A percentile compares a stretch with the other conserved stretches of the same genome.
phyloP scores from a whole-genome alignment of 257 asterid species.

The Nicotiana attenuata region DNA sequence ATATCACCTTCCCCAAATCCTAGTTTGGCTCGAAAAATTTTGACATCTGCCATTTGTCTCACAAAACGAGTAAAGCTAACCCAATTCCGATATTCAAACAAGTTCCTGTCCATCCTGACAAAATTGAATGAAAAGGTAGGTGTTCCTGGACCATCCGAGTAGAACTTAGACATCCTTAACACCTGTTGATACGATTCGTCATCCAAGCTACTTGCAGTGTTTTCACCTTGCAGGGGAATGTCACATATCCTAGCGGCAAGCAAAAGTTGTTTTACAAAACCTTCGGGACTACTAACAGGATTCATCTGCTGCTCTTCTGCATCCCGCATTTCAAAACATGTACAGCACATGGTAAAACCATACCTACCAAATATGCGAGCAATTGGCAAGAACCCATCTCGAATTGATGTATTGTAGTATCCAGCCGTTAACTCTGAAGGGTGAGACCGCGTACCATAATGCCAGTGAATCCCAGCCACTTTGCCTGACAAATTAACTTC shows the following conservation, averaged over 20 bases:
- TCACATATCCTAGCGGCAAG: conserved; percentile 44
- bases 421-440: conserved; percentile 67
- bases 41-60: conserved; percentile 48
- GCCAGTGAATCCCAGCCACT: conserved; percentile 61
- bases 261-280: conserved; percentile 51
- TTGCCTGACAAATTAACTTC: conserved; percentile 56
- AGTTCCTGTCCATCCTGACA: conserved; percentile 56
- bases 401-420: conserved; percentile 48
- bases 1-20: conserved; percentile 46
- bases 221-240: conserved; percentile 59
- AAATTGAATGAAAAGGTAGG: conserved; percentile 69
- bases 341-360: conserved; percentile 50
- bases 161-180: conserved; percentile 49
- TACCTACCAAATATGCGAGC: conserved; percentile 54
- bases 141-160: conserved; percentile 38
- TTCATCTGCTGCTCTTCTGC: conserved; percentile 41
- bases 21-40: conserved; percentile 35
- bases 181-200: conserved; percentile 55
- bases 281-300: conserved; percentile 51
- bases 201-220: conserved; percentile 42
- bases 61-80: conserved; percentile 58
- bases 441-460: conserved; percentile 47
- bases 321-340: conserved; percentile 60
- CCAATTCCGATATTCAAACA: conserved; percentile 53
- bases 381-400: conserved; percentile 55